A percentile compares a stretch with the other conserved stretches of the same genome.
phyloP scores from a whole-genome alignment of 768 basidiomycete genomes.

The Tylopilus plumbeoviolaceoides region DNA sequence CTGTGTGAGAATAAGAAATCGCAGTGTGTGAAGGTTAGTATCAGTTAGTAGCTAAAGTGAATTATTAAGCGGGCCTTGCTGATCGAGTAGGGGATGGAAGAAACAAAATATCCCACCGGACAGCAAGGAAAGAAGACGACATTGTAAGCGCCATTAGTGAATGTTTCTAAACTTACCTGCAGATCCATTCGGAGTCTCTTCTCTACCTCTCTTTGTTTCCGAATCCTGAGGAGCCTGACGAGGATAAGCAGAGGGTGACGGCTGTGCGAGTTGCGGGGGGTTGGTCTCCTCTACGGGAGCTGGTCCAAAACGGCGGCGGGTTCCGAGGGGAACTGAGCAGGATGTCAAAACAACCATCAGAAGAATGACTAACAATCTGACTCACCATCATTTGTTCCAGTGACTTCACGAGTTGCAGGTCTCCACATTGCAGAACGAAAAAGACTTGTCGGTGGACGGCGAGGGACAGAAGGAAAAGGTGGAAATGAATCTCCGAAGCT shows the following conservation, averaged over 20 bases:
- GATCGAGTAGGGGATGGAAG: slow-evolving; percentile 24
- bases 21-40: slow-evolving; percentile 55
- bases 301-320: slow-evolving; percentile 88
- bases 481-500: slow-evolving; percentile 34
- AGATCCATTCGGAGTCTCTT: slow-evolving; percentile 64
- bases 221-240: slow-evolving; percentile 54
- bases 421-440: slow-evolving; percentile 69
- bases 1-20: slow-evolving; percentile 47
- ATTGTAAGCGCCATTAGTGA: slow-evolving; percentile 36
- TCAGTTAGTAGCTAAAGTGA: slow-evolving; percentile 37
- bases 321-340: slow-evolving; percentile 69
- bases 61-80: slow-evolving; percentile 30
- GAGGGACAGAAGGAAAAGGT: slow-evolving; percentile 17
- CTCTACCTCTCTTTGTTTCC: slow-evolving; percentile 60
- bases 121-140: slow-evolving; percentile 36
- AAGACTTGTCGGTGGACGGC: slow-evolving; percentile 10
- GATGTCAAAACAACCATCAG: slow-evolving; percentile 13
- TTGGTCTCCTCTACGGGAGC: slow-evolving; percentile 76
- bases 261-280: slow-evolving; percentile 82
- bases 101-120: slow-evolving; percentile 27
- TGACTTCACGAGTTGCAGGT: slow-evolving; percentile 84
- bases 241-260: slow-evolving; percentile 83
- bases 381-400: slow-evolving; percentile 89
- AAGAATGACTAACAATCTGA: slow-evolving; percentile 9
- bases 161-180: slow-evolving; percentile 64